These are phyloP conservation scores for Acaromyces ingoldii DNA, from an alignment of 1,284 basidiomycete species.

Conservation along the genomic window DNA sequence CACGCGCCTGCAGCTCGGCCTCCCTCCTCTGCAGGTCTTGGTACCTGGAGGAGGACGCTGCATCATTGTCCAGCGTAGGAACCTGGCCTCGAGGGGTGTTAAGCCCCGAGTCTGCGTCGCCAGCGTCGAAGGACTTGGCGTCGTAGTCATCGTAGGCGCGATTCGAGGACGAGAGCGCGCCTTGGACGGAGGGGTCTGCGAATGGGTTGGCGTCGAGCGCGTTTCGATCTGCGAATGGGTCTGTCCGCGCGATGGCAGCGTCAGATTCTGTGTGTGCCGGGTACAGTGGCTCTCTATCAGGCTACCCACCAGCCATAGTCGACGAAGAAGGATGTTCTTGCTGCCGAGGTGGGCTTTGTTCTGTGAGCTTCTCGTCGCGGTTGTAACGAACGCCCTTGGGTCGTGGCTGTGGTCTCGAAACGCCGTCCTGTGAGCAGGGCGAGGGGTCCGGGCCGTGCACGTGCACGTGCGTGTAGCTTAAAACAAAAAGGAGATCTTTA, in stretches of 20 bases:
- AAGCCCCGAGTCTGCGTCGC: neutral
- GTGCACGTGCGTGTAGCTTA: no score
- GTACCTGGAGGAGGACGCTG: slow-evolving; percentile 51
- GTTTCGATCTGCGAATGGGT: slow-evolving; percentile 41
- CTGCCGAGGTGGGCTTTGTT: no score
- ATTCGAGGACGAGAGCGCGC: slow-evolving; percentile 30
- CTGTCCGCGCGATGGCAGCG: slow-evolving; percentile 2
- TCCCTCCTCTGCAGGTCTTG: slow-evolving; percentile 70
- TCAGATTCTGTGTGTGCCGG: neutral
- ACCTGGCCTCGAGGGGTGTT: slow-evolving; percentile 11
- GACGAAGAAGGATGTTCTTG: no score
- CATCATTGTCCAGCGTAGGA: slow-evolving; percentile 13
- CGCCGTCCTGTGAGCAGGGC: no score
- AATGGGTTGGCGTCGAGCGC: slow-evolving; percentile 51
- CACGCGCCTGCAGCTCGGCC: slow-evolving; percentile 70
- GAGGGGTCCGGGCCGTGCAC: no score
- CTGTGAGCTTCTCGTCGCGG: no score
- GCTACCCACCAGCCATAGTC: no score
- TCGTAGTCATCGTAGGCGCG: slow-evolving; percentile 31
- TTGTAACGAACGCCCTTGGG: no score
- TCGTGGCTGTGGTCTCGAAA: no score
- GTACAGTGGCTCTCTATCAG: no score
- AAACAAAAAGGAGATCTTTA: no score
- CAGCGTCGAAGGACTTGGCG: slow-evolving; percentile 9
- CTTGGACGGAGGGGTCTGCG: slow-evolving; percentile 50